A percentile compares a stretch with the other conserved stretches of the same genome.
phyloP scores from a whole-genome alignment of 106 monocot genomes.

The Dendrobium huoshanense region DNA sequence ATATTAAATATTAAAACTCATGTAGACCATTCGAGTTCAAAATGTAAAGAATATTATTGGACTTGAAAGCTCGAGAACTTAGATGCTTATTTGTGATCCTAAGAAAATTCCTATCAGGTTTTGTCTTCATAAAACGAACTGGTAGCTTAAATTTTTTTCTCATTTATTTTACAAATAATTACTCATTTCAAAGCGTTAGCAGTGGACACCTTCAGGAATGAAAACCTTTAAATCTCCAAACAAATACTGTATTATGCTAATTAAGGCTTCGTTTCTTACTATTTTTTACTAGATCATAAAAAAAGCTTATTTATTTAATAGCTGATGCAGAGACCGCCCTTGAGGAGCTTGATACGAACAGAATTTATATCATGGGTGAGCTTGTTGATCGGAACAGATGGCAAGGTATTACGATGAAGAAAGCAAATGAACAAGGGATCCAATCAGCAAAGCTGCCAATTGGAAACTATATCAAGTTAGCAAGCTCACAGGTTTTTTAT shows the following conservation, averaged over 20 bases:
- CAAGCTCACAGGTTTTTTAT: slow-evolving; percentile 78
- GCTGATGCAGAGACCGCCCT: slow-evolving; percentile 81
- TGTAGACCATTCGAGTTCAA: neutral
- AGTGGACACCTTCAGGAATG: too few relatives aligned
- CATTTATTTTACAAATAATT: slow-evolving; percentile 1
- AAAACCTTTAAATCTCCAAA: too few relatives aligned
- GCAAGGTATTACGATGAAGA: slow-evolving; percentile 92
- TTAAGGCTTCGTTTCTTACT: too few relatives aligned
- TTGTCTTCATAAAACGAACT: neutral
- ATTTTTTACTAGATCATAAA: slow-evolving; percentile 40
- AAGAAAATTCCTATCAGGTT: slow-evolving; percentile 79
- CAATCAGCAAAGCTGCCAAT: slow-evolving; percentile 82
- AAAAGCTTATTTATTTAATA: slow-evolving; percentile 81
- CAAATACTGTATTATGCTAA: too few relatives aligned
- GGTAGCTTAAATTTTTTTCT: neutral
- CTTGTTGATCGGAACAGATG: slow-evolving; percentile 90
- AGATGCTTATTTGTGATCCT: slow-evolving; percentile 59
- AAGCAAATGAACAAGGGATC: slow-evolving; percentile 87
- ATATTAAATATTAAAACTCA: neutral
- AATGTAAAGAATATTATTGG: neutral
- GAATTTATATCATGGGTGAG: slow-evolving; percentile 86
- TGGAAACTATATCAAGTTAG: slow-evolving; percentile 74
- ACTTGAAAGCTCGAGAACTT: slow-evolving; percentile 36
- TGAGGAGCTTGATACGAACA: slow-evolving; percentile 64
- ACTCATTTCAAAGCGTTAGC: neutral